Evolutionary conservation across 2,329 filamentous ascomycete species (phyloP), one percentile per base, ranked within the genome.

Genomic region (Sclerotinia trifoliorum): DNA sequence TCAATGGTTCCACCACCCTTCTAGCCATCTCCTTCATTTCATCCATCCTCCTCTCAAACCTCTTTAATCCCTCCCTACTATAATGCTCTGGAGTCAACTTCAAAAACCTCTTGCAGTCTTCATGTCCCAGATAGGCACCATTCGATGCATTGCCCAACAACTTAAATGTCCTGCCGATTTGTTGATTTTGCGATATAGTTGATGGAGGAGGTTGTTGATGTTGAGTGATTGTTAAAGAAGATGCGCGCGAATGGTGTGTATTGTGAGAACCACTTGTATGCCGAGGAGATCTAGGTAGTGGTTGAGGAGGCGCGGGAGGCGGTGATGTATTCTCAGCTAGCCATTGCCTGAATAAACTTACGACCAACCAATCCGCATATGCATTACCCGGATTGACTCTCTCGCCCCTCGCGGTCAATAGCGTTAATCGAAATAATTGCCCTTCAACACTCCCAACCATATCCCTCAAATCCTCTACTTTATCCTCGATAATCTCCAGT

Each of bases 291-390:
- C 71, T 76, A 75, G 76, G n/a, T 13, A 77, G 52, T 73, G 74
- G 66, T 55, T 55, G 67, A 71, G 71, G 35, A 10, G 57, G 24
- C 29, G 35, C n/a, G 19, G 87, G 87, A 4, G 89, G 85, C 0
- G 92, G 90, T 2, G 91, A 90, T 5, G 92, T 96, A 78, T 93
- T 94, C 75, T 97, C 94, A 5, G 93, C 92, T 8, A 97, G 83
- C 93, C 94, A 97, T 79, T 97, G 93, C 4, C 94, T 86, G 80
- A 97, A 98, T 17, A 97, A 82, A 54, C 88, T 92, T 61, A 97
- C 87, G 24, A 88, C 93, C 8, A 97, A 86, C 94, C 94, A 97
- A 79, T 96, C 93, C 29, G 97, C 83, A 78, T 94, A 97, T 66
- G 88, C 88, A 62, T 90, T 95, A 26, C 83, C 82, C 0, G 94